Conservation (phyloP, 176 grass and related monocot species). For the bread wheat (Triticum aestivum) region DNA sequence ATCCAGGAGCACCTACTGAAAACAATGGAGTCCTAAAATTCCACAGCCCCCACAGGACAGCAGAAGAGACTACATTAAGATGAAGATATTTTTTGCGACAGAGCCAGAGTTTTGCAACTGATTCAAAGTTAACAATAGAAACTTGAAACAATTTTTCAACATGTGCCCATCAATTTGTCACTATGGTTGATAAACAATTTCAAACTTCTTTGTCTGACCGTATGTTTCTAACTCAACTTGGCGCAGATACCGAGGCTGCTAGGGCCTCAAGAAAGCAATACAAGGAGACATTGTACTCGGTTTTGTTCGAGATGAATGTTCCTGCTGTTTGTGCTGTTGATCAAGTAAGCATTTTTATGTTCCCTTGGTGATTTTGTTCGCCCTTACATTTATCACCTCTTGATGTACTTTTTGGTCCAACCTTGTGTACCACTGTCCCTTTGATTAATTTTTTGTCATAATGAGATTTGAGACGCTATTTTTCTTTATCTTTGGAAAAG, state of each 20-base stretch:
- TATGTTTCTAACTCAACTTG: slow-evolving; percentile 24
- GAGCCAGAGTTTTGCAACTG: too few species aligned
- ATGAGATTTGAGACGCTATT: slow-evolving; percentile 6
- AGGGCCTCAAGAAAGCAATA: slow-evolving; percentile 85
- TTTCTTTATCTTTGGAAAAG: not conserved
- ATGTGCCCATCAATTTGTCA: not conserved
- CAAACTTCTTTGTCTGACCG: not conserved
- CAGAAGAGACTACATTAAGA: too few species aligned
- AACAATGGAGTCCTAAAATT: too few species aligned
- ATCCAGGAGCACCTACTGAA: too few species aligned
- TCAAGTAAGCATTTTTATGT: slow-evolving; percentile 56
- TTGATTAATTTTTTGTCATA: slow-evolving; percentile 1
- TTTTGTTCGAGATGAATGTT: slow-evolving; percentile 97
- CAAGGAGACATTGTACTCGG: slow-evolving; percentile 70
- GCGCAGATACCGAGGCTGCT: slow-evolving; percentile 84
- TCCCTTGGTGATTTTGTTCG: not conserved
- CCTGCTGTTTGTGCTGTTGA: slow-evolving; percentile 85
- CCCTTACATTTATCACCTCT: not conserved
- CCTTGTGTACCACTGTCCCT: not conserved
- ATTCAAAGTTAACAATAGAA: too few species aligned
- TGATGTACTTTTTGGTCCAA: not conserved
- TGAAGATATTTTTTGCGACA: too few species aligned
- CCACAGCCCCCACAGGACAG: too few species aligned
- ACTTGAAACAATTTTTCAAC: too few species aligned
- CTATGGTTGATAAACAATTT: not conserved